phyloP scores from a whole-genome alignment of 441 rosid species.

The Mallotus repandus region DNA sequence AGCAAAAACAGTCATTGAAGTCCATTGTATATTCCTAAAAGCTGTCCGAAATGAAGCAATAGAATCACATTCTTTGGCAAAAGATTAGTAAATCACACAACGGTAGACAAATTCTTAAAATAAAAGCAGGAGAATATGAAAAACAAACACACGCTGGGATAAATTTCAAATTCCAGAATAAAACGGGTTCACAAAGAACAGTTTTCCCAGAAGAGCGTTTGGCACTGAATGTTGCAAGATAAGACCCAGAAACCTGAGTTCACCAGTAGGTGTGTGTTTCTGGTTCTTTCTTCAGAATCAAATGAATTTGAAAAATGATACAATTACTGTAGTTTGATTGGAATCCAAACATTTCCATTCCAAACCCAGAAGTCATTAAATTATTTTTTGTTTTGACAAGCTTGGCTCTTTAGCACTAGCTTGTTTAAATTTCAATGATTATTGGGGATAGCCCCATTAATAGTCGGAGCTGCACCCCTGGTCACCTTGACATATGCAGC shows the following conservation, averaged over 20 bases:
- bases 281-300: constrained; percentile 43
- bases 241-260: constrained; percentile 10
- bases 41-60: too few species aligned
- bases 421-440: constrained; percentile 33
- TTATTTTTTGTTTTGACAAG: constrained; percentile 26
- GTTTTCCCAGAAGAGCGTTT: constrained; percentile 21
- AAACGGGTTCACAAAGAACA: constrained; percentile 15
- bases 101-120: neutral
- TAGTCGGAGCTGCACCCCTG: constrained; percentile 55
- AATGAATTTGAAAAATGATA: constrained; percentile 46
- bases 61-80: too few species aligned
- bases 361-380: constrained; percentile 22
- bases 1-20: too few species aligned
- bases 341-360: constrained; percentile 24
- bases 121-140: neutral
- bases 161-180: constrained; percentile 2
- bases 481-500: constrained; percentile 59
- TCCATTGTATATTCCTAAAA: too few species aligned
- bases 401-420: constrained; percentile 22
- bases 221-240: neutral
- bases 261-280: constrained; percentile 8
- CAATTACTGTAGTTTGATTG: constrained; percentile 24
- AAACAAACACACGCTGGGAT: constrained; percentile 7
- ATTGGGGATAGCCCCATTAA: constrained; percentile 53
- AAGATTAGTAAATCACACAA: too few species aligned